Evolutionary conservation across 2,329 filamentous ascomycete genomes (phyloP).

Genomic region (Monosporascus sp.): DNA sequence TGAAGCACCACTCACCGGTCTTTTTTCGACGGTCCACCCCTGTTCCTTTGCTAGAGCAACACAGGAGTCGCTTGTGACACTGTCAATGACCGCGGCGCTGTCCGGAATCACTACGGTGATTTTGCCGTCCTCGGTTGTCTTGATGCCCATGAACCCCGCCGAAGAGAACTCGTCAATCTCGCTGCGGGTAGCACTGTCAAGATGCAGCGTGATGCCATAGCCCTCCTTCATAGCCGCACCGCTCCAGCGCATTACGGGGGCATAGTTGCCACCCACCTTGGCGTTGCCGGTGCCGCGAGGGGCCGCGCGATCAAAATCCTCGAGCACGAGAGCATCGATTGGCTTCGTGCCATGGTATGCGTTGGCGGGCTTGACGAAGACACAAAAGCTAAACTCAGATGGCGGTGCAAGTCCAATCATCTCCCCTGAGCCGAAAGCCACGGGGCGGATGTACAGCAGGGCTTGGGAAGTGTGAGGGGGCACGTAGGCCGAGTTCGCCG

Average conservation of each 20-base stretch:
- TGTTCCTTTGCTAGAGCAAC: constrained; percentile 70
- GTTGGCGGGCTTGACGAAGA: constrained; percentile 87
- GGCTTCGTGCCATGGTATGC: constrained; percentile 90
- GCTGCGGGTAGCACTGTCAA: constrained; percentile 77
- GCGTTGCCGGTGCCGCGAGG: constrained; percentile 84
- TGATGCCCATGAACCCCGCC: constrained; percentile 82
- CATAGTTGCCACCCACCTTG: constrained; percentile 95
- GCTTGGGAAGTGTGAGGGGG: constrained; percentile 85
- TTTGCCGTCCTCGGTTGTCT: constrained; percentile 49
- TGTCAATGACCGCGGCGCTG: constrained; percentile 82
- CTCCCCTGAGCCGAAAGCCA: constrained; percentile 81
- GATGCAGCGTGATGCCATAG: constrained; percentile 89
- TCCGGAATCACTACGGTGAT: constrained; percentile 79
- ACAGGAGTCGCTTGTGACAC: constrained; percentile 58
- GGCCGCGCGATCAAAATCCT: constrained; percentile 91
- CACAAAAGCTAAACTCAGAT: constrained; percentile 86
- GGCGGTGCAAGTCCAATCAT: constrained; percentile 83
- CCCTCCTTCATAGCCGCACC: constrained; percentile 74
- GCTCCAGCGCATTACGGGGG: constrained; percentile 82
- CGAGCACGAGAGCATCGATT: constrained; percentile 81
- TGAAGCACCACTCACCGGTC: constrained; percentile 61
- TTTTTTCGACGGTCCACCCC: constrained; percentile 79
- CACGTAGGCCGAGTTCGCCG: constrained; percentile 84
- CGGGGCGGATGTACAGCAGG: constrained; percentile 86
- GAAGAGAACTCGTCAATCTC: constrained; percentile 96